Base-by-base conservation (phyloP, 192 early-diverging fungal genomes). In the Backusella parvicylindrica region DNA sequence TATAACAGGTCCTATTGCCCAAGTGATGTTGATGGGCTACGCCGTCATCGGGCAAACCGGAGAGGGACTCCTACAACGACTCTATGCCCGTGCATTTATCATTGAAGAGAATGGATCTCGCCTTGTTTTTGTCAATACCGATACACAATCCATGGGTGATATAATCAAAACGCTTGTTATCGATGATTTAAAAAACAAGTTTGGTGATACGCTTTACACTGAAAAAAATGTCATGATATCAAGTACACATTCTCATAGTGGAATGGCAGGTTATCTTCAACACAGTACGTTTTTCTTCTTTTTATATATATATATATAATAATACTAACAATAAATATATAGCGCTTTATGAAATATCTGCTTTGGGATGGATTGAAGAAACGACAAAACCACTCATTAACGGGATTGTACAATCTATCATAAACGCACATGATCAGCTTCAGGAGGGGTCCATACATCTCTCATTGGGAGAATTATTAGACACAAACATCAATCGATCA, bases 1-100 rank as follows among this genome's bases (percentile, higher is more conserved):
- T 26, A 75, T 81, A 50, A 81, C 80, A 23, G 80, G 80, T 2
- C 72, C 73, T 1, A 63, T 53, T 33, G 68, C 71, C 1, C 71
- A 77, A 70, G 41, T 81, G 3, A 77, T 71, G 68, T 47, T 81
- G 56, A 81, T 81, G 80, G 80, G 80, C 23, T 81, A 81, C 70
- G 76, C 80, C 9, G 79, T 70, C 38, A 15, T 32, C 7, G 68
- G 47, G 1, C 80, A 81, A 47, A 81, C 64, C 4, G 77, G 70
- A 30, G 16, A 70, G 63, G 80, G 80, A 3, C 56, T 81, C 6
- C 56, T 66, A 16, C 73, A 76, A 43, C 37, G 80, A 11, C 47
- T 78, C 2, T 72, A 68, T 13, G 53, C 80, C 5, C 56, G 80
- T n/a, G 76, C 80, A 6, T 81, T 64, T 71, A 78, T 78, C 2